phyloP scores from a whole-genome alignment of 1,284 basidiomycete species.

The Pterulicium gracile region DNA sequence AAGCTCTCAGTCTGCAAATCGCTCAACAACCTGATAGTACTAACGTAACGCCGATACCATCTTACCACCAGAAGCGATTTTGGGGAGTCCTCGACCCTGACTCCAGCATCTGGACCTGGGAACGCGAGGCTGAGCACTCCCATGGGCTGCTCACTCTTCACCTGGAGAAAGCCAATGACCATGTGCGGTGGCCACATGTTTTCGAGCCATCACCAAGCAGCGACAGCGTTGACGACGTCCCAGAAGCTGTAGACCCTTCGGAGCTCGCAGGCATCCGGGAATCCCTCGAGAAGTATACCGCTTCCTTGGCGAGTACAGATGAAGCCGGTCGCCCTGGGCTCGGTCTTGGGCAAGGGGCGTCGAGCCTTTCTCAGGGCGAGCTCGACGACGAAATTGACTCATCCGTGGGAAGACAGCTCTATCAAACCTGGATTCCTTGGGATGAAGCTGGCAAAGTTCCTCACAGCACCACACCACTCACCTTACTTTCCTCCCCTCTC shows the following conservation, averaged over 20 bases:
- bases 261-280: constrained; percentile 75
- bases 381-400: constrained; percentile 77
- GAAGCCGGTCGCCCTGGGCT: constrained; percentile 47
- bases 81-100: constrained; percentile 70
- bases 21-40: constrained; percentile 24
- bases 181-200: constrained; percentile 77
- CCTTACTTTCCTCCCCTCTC: constrained; percentile 50
- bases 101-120: constrained; percentile 83
- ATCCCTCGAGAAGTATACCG: constrained; percentile 77
- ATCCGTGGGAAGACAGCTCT: constrained; percentile 48
- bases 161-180: constrained; percentile 72
- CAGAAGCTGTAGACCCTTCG: constrained; percentile 82
- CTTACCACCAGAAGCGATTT: constrained; percentile 51
- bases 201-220: constrained; percentile 37
- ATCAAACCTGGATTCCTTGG: constrained; percentile 51
- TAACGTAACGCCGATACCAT: constrained; percentile 34
- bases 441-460: constrained; percentile 33
- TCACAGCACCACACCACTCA: constrained; percentile 30
- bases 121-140: constrained; percentile 54
- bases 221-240: constrained; percentile 61
- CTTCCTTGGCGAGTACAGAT: constrained; percentile 41
- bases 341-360: constrained; percentile 48
- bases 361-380: constrained; percentile 73
- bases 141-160: constrained; percentile 73
- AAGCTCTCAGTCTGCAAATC: constrained; percentile 58